Evolutionary conservation across 345 rosid species (phyloP), one percentile per base, ranked within the genome.

Genomic region (Acer negundo): DNA sequence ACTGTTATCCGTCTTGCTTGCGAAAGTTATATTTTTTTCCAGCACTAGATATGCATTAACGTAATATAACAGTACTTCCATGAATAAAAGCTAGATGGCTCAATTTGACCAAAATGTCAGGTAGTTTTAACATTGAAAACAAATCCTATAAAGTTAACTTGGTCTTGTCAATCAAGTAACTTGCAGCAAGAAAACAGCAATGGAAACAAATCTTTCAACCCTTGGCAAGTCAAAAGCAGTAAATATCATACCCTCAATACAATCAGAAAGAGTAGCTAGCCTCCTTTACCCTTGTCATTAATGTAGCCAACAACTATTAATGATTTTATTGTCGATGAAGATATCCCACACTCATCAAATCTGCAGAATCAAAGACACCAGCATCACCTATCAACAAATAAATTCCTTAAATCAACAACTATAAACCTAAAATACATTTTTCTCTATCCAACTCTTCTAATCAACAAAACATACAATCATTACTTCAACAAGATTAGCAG

Each of bases 231-330:
- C 38, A 31, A 31, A 31, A 31, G 38, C 0, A 31, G 38, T 31
- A 31, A 31, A 31, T 31, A 31, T 31, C 38, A 31, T 31, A 31
- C 38, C 99, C 63, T 91, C 94, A 66, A 90, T 86, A 78, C 90
- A 89, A 75, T 80, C 84, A 67, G 97, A 80, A 70, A 96, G 86
- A 2, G 97, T 85, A 12, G 94, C 94, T 85, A 12, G 94, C 94
- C 78, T 91, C 94, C 81, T 94, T 95, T 69, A 94, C 97, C 84
- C 84, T 84, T 62, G 99, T 96, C 97, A 92, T 94, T 75, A 79
- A 89, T 74, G 86, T 88, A 90, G 51, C 97, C 97, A 84, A 97
- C 89, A 2, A 79, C 87, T 7, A 92, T 79, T 77, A 96, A 93
- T 12, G 97, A 90, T 80, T 87, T 92, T 17, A 91, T 79, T 15